Conservation (phyloP, 306 rosid species). For the Carpinus viminea region DNA sequence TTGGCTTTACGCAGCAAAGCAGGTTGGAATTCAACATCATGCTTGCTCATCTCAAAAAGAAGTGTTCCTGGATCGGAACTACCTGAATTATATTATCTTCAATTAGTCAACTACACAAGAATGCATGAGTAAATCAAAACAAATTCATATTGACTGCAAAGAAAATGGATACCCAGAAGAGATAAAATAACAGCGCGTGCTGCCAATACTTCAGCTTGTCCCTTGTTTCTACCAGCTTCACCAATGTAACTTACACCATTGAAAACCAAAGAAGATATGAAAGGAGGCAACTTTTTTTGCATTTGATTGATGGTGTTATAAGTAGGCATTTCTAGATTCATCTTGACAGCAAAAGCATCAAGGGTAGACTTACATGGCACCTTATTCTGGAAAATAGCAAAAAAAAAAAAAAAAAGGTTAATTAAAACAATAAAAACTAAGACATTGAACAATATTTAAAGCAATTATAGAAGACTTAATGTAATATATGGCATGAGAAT, state of each 20-base stretch:
- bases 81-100: conserved; percentile 25
- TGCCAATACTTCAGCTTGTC: conserved; percentile 60
- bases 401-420: not conserved
- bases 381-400: conserved; percentile 32
- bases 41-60: conserved; percentile 38
- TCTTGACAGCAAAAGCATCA: conserved; percentile 52
- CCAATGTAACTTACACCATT: conserved; percentile 44
- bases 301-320: conserved; percentile 33
- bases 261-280: conserved; percentile 47
- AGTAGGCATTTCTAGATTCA: conserved; percentile 35
- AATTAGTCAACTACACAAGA: conserved; percentile 8
- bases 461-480: conserved; percentile 10
- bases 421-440: not conserved
- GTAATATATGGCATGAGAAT: not conserved
- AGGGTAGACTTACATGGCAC: conserved; percentile 46
- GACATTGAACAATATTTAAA: not conserved
- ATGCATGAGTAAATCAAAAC: not conserved
- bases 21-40: conserved; percentile 34
- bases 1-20: conserved; percentile 35
- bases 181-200: conserved; percentile 50
- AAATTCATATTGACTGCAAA: not conserved
- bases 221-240: conserved; percentile 39
- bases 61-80: conserved; percentile 28
- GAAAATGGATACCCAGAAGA: conserved; percentile 45
- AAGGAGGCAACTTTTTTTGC: conserved; percentile 33